Evolutionary conservation across 805 yeast species (phyloP).

Genomic region (Schwanniomyces yamadae): DNA sequence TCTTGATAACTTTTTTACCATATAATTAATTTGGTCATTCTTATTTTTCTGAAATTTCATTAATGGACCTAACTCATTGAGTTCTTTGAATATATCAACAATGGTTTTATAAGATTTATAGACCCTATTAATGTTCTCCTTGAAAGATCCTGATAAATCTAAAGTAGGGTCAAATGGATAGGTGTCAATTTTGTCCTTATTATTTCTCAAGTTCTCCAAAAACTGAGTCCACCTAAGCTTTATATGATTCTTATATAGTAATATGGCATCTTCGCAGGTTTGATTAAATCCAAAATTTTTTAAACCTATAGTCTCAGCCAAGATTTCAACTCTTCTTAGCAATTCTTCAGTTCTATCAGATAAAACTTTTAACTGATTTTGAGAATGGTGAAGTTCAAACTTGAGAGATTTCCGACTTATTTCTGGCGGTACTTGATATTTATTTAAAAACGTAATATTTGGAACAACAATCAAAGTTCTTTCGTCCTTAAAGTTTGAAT

Average conservation of each 20-base stretch:
- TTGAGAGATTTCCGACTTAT: neutral
- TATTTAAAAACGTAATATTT: conserved; percentile 2
- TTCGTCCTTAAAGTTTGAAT: conserved; percentile 11
- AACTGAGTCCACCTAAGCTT: conserved; percentile 14
- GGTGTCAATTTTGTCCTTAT: conserved; percentile 1
- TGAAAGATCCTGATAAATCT: neutral
- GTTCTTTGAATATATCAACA: conserved; percentile 3
- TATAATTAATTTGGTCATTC: conserved; percentile 3
- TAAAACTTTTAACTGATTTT: neutral
- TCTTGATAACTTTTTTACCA: conserved; percentile 3
- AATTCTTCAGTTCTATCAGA: neutral
- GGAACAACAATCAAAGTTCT: conserved; percentile 16
- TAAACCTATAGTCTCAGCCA: conserved; percentile 11
- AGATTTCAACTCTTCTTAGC: conserved; percentile 5
- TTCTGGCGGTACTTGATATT: neutral
- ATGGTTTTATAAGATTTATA: conserved; percentile 4
- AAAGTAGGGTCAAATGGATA: conserved; percentile 8
- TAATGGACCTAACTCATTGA: conserved; percentile 8
- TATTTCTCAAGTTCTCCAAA: conserved; percentile 2
- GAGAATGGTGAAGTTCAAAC: neutral
- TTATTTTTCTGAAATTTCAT: conserved; percentile 6
- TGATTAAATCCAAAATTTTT: conserved; percentile 13
- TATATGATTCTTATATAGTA: conserved; percentile 18
- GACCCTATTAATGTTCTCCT: conserved; percentile 4
- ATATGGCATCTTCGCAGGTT: conserved; percentile 16